These are phyloP conservation scores for Leccinum disarticulatum DNA, from an alignment of 768 basidiomycete species.

Conservation along the genomic window DNA sequence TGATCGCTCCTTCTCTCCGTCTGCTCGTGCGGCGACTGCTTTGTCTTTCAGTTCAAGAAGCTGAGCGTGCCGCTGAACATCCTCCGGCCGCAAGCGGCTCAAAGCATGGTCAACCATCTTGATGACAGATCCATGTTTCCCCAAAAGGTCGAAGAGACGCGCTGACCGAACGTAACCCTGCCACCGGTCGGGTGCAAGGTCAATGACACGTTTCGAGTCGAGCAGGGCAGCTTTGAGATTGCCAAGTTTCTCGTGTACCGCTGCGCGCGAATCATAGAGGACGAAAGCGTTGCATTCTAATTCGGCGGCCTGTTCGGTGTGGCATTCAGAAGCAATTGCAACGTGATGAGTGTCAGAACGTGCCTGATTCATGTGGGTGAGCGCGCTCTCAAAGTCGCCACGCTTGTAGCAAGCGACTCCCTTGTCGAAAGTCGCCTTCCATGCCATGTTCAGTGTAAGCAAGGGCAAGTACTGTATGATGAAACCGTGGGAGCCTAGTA, in stretches of 20 bases:
- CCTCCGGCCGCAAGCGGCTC: slow-evolving; percentile 44
- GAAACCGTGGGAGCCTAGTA: slow-evolving; percentile 8
- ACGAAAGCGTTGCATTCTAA: slow-evolving; percentile 43
- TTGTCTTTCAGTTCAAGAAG: slow-evolving; percentile 45
- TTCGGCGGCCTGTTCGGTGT: slow-evolving; percentile 46
- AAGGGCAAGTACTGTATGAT: not conserved
- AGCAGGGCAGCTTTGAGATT: slow-evolving; percentile 62
- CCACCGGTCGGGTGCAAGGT: slow-evolving; percentile 65
- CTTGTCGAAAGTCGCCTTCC: slow-evolving; percentile 43
- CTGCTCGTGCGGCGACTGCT: slow-evolving; percentile 25
- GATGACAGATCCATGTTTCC: slow-evolving; percentile 50
- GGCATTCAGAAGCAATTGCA: not conserved
- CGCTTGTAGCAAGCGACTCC: slow-evolving; percentile 46
- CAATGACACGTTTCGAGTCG: slow-evolving; percentile 69
- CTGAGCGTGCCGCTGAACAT: slow-evolving; percentile 45
- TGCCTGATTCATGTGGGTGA: slow-evolving; percentile 51
- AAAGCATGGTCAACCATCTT: slow-evolving; percentile 64
- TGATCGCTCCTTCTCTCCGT: slow-evolving; percentile 26
- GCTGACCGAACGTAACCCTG: slow-evolving; percentile 79
- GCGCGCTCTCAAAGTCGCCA: slow-evolving; percentile 44
- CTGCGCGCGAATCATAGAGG: slow-evolving; percentile 76
- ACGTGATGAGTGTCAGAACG: slow-evolving; percentile 1
- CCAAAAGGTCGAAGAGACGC: slow-evolving; percentile 55
- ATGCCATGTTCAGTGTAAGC: slow-evolving; percentile 35
- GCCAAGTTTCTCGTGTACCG: slow-evolving; percentile 62